These are phyloP conservation scores for Jatropha multifida DNA, from an alignment of 441 rosid genomes.

Conservation along the genomic window DNA sequence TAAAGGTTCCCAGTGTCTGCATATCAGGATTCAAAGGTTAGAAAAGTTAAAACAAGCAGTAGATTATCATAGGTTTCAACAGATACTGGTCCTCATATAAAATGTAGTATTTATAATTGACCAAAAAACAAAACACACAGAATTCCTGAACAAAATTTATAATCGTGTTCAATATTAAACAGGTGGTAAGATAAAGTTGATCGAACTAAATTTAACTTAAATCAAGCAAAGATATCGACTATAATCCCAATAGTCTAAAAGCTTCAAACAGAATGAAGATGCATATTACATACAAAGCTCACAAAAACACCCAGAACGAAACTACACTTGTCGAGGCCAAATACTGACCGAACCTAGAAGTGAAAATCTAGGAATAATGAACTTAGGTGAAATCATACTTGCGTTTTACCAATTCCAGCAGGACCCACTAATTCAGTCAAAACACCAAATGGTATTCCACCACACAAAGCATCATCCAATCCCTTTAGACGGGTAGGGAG, in stretches of 20 bases:
- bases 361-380: not conserved
- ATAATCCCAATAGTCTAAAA: not conserved
- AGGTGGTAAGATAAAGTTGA: not conserved
- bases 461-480: slow-evolving; percentile 68
- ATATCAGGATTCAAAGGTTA: not conserved
- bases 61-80: not conserved
- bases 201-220: not conserved
- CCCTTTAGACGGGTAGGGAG: slow-evolving; percentile 78
- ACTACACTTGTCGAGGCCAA: not conserved
- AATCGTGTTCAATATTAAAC: not conserved
- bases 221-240: not conserved
- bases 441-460: slow-evolving; percentile 90
- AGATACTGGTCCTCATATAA: not conserved
- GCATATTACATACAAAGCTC: too few relatives aligned
- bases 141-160: not conserved
- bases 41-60: not conserved
- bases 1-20: not conserved
- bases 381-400: slow-evolving; percentile 37
- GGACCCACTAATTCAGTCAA: slow-evolving; percentile 88
- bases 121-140: not conserved
- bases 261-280: too few relatives aligned
- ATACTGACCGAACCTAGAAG: not conserved
- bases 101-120: not conserved
- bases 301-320: not conserved
- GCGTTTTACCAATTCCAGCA: slow-evolving; percentile 92